Percentiles rank a stretch among this genome's conserved stretches.
These are phyloP conservation scores for Tricholoma bakamatsutake DNA, from an alignment of 768 basidiomycete species.

Conservation along the genomic window DNA sequence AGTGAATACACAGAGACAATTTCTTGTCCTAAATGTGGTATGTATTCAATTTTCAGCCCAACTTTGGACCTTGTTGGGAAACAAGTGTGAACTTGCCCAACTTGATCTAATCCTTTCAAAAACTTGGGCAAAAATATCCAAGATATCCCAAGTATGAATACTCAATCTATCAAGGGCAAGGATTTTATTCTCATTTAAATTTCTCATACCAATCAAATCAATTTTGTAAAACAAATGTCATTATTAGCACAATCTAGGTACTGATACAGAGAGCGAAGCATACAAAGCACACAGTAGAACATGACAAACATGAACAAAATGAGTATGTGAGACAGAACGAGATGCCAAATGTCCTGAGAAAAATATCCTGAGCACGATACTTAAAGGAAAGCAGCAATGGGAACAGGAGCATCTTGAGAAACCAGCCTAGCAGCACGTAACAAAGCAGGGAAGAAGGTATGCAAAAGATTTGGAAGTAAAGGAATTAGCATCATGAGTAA, in stretches of 20 bases:
- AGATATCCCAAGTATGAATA: neutral
- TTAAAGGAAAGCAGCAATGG: neutral
- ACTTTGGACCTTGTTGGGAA: neutral
- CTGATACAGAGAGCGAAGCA: neutral
- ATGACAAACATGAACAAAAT: neutral
- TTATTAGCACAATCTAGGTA: neutral
- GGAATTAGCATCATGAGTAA: neutral
- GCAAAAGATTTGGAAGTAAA: neutral
- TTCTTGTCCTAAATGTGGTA: neutral
- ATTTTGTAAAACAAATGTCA: neutral
- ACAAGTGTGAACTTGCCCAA: neutral
- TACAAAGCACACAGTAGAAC: neutral
- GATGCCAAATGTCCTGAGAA: no score
- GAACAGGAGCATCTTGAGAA: no score
- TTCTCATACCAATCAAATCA: neutral
- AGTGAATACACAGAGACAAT: neutral
- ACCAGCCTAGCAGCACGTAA: no score
- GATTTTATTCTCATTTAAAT: neutral
- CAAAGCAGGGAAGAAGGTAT: neutral
- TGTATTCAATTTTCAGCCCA: neutral
- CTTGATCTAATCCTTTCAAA: neutral
- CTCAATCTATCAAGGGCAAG: neutral
- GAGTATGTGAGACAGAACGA: neutral
- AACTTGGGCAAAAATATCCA: neutral
- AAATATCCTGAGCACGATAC: no score